A percentile compares a stretch with the other conserved stretches of the same genome.
These are phyloP conservation scores for Aspergillus quadrilineatus DNA, from an alignment of 2,329 filamentous ascomycete species.

Conservation along the genomic window DNA sequence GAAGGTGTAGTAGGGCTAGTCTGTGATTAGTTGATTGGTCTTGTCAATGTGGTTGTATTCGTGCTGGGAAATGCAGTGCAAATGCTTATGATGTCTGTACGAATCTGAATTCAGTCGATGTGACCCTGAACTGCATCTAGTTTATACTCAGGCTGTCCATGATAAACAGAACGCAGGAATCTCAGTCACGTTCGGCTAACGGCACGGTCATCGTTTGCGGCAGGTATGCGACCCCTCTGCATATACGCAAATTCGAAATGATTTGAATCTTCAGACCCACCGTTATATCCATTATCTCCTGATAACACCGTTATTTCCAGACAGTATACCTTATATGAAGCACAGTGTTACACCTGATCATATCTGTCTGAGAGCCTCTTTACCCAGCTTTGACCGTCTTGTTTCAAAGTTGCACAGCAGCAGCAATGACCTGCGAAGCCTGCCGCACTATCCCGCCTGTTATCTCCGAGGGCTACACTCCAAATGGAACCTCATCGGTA, in stretches of 20 bases:
- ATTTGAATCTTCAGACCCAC: neutral
- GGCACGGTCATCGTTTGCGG: neutral
- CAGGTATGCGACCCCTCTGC: neutral
- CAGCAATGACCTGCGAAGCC: conserved; percentile 32
- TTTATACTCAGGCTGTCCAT: neutral
- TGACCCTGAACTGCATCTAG: too few species aligned
- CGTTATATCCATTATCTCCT: neutral
- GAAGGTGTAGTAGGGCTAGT: conserved; percentile 2
- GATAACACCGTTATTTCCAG: neutral
- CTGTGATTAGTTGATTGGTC: neutral
- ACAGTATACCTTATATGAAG: neutral
- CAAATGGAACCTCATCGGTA: conserved; percentile 58
- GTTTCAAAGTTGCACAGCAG: neutral
- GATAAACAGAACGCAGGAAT: neutral
- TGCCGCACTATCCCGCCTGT: conserved; percentile 50
- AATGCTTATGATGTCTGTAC: neutral
- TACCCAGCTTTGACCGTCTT: neutral
- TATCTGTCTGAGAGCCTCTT: neutral
- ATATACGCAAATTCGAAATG: too few species aligned
- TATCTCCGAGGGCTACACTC: conserved; percentile 54
- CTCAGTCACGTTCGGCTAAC: neutral
- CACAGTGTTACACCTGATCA: neutral
- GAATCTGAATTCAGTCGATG: neutral
- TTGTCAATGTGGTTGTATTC: neutral
- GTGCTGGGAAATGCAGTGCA: neutral